Conservation (phyloP, 208 protist genomes). For the Trypanosoma scelopori region DNA sequence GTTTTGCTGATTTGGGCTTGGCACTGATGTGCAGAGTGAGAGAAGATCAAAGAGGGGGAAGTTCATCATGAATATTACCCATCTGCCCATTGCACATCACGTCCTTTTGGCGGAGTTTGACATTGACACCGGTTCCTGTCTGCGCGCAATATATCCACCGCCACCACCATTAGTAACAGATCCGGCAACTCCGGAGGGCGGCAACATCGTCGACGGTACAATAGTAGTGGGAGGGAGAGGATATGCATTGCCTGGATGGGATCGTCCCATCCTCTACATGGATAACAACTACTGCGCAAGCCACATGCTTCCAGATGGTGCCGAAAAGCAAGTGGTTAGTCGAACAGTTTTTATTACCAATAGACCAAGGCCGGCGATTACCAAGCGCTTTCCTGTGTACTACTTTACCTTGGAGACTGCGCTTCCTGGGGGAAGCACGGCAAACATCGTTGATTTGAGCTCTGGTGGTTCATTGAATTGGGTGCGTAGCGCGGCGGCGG, state of each 20-base stretch:
- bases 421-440: background rate
- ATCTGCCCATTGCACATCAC: conserved; percentile 16
- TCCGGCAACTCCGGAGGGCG: background rate
- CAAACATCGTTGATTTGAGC: background rate
- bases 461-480: conserved; percentile 4
- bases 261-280: background rate
- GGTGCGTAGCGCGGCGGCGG: conserved; percentile 4
- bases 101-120: conserved; percentile 80
- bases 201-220: background rate
- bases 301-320: conserved; percentile 80
- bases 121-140: conserved; percentile 64
- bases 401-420: conserved; percentile 24
- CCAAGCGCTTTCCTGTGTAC: conserved; percentile 56
- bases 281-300: conserved; percentile 68
- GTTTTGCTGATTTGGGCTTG: no score
- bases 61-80: background rate
- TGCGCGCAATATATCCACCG: conserved; percentile 58
- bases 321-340: conserved; percentile 58
- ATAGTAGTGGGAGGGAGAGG: background rate
- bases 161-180: background rate
- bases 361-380: conserved; percentile 32
- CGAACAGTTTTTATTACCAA: conserved; percentile 72
- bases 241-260: background rate
- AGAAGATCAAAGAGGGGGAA: background rate
- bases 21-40: no score